Evolutionary conservation across 306 rosid species (phyloP), one percentile per base, ranked within the genome.

Genomic region (Lathyrus aphaca): DNA sequence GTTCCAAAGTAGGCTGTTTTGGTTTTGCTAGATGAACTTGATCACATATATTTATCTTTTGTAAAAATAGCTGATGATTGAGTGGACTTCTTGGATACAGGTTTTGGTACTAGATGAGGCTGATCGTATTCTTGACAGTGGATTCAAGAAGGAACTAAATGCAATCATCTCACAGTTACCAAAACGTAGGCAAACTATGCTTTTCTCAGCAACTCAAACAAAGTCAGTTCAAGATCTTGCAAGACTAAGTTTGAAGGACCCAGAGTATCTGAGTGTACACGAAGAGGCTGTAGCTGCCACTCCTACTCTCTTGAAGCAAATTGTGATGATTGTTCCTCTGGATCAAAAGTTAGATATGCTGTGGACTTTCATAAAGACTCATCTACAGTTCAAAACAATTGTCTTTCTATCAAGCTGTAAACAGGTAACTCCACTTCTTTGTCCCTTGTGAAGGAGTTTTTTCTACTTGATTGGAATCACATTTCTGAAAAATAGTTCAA

Each of bases 31-130:
- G 66, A 10, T 50, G 40, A 14, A 61, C 27, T 44, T 15, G 37
- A 15, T 64, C 65, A 10, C 32, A 35, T 4, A 49, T 25, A 11
- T 29, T 62, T 12, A 53, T 19, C 17, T 53, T 71, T 42, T 63
- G 19, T 40, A 18, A 63, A 38, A 57, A 64, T 44, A 13, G 65
- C 58, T 86, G 67, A 83, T 83, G 64, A 66, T 43, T 77, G 80
- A 63, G 51, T 80, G 73, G 55, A 45, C 70, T 82, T 77, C 66
- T 72, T 76, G 80, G 80, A 74, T 83, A 80, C 81, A 93, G 96
- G 89, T 91, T 74, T 73, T 94, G 80, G 96, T 94, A 75, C 89
- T 94, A 39, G 98, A 94, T 80, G 96, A 90, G 89, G 98, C 97
- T 38, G 97, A 91, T 81, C 91, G 95, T 38, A 87, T 91, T 76